phyloP scores from a whole-genome alignment of 176 grass and related monocot species.

The Aegilops bicornis region DNA sequence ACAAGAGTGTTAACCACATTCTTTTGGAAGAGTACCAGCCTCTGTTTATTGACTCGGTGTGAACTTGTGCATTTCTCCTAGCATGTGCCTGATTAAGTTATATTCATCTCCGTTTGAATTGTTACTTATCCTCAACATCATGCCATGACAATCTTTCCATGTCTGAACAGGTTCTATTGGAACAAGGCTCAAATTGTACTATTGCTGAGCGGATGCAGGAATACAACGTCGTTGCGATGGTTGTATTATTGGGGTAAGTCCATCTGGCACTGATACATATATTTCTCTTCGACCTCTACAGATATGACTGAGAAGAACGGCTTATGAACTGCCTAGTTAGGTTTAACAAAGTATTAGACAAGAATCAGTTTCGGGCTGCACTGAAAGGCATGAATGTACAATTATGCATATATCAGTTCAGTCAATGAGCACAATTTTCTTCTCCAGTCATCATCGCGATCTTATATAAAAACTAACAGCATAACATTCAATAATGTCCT shows the following conservation, averaged over 20 bases:
- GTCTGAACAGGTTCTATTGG: constrained; percentile 59
- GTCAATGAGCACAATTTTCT: neutral
- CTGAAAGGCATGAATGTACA: neutral
- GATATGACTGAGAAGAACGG: neutral
- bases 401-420: neutral
- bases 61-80: neutral
- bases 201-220: constrained; percentile 68
- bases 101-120: neutral
- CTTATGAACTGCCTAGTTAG: neutral
- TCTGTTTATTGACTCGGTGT: constrained; percentile 83
- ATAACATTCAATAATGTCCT: neutral
- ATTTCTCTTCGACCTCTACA: neutral
- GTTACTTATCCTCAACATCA: no score
- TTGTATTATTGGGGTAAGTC: constrained; percentile 74
- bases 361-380: neutral
- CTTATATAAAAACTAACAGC: neutral
- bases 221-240: constrained; percentile 87
- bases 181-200: constrained; percentile 47
- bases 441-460: neutral
- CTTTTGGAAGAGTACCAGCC: constrained; percentile 63
- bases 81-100: neutral
- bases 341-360: neutral
- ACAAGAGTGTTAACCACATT: constrained; percentile 73
- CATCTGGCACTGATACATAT: neutral
- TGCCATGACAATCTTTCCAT: neutral